These are phyloP conservation scores for Fraxinus latifolia DNA, from an alignment of 305 asterid genomes.

Conservation along the genomic window DNA sequence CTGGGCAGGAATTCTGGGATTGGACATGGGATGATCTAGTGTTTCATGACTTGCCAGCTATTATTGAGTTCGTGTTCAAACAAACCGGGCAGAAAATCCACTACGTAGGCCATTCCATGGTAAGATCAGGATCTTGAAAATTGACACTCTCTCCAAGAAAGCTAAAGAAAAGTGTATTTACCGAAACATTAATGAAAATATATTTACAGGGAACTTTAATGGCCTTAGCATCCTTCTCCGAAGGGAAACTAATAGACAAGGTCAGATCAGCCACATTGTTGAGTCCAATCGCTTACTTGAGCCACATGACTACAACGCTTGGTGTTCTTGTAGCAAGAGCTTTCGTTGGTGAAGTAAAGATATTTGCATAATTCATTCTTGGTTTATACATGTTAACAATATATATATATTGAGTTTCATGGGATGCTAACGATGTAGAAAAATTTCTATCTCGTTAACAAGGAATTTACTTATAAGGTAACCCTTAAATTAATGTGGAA, in stretches of 20 bases:
- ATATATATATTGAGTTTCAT: not conserved
- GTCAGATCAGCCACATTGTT: slow-evolving; percentile 39
- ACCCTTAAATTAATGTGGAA: not conserved
- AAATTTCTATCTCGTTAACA: not conserved
- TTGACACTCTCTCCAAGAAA: not conserved
- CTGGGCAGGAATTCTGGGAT: slow-evolving; percentile 48
- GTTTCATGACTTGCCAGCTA: slow-evolving; percentile 43
- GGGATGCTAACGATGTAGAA: not conserved
- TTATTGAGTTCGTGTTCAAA: slow-evolving; percentile 30
- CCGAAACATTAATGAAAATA: not conserved
- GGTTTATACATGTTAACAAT: not conserved
- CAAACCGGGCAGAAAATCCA: slow-evolving; percentile 45
- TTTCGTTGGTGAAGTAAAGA: slow-evolving; percentile 36
- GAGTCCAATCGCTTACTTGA: slow-evolving; percentile 41
- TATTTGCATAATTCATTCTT: not conserved
- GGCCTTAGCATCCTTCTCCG: slow-evolving; percentile 32
- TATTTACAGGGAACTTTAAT: slow-evolving; percentile 36
- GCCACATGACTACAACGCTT: slow-evolving; percentile 26
- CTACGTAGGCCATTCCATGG: slow-evolving; percentile 65
- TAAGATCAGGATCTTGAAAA: slow-evolving; percentile 18
- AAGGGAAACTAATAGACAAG: slow-evolving; percentile 29
- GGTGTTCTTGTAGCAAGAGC: slow-evolving; percentile 28
- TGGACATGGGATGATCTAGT: slow-evolving; percentile 65
- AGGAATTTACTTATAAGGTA: not conserved
- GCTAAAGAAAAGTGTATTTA: not conserved